A percentile compares a stretch with the other conserved stretches of the same genome.
Evolutionary conservation across 2,329 filamentous ascomycete species (phyloP).

Genomic region (Tolypocladium inflatum): DNA sequence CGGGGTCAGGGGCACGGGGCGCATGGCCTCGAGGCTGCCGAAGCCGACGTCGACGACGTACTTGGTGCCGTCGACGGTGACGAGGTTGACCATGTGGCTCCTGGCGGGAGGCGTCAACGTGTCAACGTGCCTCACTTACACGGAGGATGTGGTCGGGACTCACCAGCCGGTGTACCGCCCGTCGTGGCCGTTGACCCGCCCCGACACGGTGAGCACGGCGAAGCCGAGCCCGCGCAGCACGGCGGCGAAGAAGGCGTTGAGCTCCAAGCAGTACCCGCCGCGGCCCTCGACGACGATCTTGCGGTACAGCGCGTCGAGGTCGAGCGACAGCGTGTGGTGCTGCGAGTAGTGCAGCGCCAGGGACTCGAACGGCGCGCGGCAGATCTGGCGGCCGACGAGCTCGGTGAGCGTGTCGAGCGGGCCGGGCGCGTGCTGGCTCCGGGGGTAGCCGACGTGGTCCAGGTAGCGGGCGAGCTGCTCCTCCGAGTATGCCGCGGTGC

Average conservation of each 20-base stretch:
- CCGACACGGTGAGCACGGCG: conserved; percentile 39
- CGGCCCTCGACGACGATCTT: conserved; percentile 34
- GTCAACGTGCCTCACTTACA: background rate
- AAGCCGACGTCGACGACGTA: background rate
- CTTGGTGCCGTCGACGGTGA: conserved; percentile 31
- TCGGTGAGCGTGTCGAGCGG: conserved; percentile 18
- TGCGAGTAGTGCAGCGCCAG: conserved; percentile 40
- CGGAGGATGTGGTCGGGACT: conserved; percentile 1
- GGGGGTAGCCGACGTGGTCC: conserved; percentile 16
- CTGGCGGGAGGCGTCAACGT: conserved; percentile 21
- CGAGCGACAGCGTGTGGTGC: conserved; percentile 24
- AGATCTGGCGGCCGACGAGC: conserved; percentile 32
- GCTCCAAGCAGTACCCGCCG: conserved; percentile 47
- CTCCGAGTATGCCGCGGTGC: conserved; percentile 4
- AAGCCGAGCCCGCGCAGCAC: conserved; percentile 40
- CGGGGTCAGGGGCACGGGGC: background rate
- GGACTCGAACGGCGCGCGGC: conserved; percentile 44
- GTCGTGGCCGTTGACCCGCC: conserved; percentile 19
- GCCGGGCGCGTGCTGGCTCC: conserved; percentile 9
- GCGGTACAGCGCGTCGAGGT: conserved; percentile 29
- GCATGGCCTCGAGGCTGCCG: conserved; percentile 32
- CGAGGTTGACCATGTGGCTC: conserved; percentile 51
- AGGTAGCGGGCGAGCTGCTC: conserved; percentile 21
- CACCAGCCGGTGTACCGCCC: conserved; percentile 16
- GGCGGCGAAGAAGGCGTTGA: conserved; percentile 33